A percentile compares a stretch with the other conserved stretches of the same genome.
These are phyloP conservation scores for Aspergillus pseudotamarii DNA, from an alignment of 2,329 filamentous ascomycete genomes.

Conservation along the genomic window DNA sequence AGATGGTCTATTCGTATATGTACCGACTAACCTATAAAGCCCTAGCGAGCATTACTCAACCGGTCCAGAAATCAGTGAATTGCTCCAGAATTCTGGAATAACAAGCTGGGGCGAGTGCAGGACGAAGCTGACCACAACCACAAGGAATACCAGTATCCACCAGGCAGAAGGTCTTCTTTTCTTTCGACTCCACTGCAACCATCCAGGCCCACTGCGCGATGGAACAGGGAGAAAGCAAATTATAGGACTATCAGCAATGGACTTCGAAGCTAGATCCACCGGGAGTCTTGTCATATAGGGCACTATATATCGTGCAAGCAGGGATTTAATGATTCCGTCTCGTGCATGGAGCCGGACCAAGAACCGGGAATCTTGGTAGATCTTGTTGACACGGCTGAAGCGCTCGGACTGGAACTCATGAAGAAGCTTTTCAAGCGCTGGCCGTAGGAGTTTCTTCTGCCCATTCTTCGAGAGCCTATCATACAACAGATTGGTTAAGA, in stretches of 20 bases:
- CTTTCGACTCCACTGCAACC: background rate
- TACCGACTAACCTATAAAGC: background rate
- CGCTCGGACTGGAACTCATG: background rate
- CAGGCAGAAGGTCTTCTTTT: background rate
- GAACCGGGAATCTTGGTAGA: background rate
- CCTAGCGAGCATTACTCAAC: background rate
- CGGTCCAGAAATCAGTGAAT: background rate
- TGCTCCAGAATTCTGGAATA: background rate
- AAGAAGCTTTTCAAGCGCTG: background rate
- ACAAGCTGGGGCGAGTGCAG: background rate
- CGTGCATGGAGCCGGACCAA: background rate
- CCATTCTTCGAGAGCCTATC: background rate
- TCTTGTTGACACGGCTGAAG: background rate
- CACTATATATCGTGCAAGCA: background rate
- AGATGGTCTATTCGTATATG: background rate
- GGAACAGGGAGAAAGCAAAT: background rate
- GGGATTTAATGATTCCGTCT: background rate
- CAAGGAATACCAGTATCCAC: background rate
- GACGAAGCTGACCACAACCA: background rate
- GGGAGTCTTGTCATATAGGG: background rate
- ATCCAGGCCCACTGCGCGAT: background rate
- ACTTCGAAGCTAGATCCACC: background rate
- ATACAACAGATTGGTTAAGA: conserved; percentile 7
- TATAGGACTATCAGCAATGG: background rate
- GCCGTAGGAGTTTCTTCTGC: background rate